These are phyloP conservation scores for Hypomyces perniciosus DNA, from an alignment of 2,329 filamentous ascomycete species.

Conservation along the genomic window DNA sequence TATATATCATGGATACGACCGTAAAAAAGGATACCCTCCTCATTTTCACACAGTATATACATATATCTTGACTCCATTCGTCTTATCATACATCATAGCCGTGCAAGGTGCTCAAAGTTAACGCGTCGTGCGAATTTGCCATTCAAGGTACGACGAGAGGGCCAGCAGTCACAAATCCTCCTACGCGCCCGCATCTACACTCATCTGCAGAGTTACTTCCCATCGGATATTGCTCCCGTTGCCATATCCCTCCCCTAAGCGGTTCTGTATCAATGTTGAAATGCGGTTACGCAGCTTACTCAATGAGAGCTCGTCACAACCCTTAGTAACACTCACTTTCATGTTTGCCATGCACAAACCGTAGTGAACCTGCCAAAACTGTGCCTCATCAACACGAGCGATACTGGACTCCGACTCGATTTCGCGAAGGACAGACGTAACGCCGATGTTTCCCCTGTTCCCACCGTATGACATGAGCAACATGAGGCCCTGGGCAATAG, in stretches of 20 bases:
- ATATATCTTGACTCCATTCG: background rate
- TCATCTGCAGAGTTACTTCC: slow-evolving; percentile 88
- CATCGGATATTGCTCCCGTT: slow-evolving; percentile 72
- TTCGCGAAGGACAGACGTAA: slow-evolving; percentile 73
- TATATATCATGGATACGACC: background rate
- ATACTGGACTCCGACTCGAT: slow-evolving; percentile 77
- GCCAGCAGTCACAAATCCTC: background rate
- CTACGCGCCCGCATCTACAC: slow-evolving; percentile 26
- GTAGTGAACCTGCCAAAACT: slow-evolving; percentile 99
- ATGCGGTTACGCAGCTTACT: slow-evolving; percentile 70
- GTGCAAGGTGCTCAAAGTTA: too few relatives aligned
- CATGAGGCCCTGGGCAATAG: slow-evolving; percentile 84
- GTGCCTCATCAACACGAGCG: slow-evolving; percentile 74
- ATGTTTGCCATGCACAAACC: slow-evolving; percentile 93
- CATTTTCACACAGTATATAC: background rate
- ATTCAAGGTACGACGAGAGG: too few relatives aligned
- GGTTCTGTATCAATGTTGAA: slow-evolving; percentile 72
- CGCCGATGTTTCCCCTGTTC: slow-evolving; percentile 37
- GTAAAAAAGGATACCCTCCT: slow-evolving; percentile 4
- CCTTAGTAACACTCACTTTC: slow-evolving; percentile 64
- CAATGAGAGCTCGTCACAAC: slow-evolving; percentile 63
- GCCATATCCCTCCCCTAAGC: slow-evolving; percentile 83
- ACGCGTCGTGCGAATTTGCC: too few relatives aligned
- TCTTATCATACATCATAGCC: too few relatives aligned
- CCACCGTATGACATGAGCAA: slow-evolving; percentile 80